Evolutionary conservation across 108 stramenopile species (phyloP).

Genomic region (Pelagomonas calceolata): DNA sequence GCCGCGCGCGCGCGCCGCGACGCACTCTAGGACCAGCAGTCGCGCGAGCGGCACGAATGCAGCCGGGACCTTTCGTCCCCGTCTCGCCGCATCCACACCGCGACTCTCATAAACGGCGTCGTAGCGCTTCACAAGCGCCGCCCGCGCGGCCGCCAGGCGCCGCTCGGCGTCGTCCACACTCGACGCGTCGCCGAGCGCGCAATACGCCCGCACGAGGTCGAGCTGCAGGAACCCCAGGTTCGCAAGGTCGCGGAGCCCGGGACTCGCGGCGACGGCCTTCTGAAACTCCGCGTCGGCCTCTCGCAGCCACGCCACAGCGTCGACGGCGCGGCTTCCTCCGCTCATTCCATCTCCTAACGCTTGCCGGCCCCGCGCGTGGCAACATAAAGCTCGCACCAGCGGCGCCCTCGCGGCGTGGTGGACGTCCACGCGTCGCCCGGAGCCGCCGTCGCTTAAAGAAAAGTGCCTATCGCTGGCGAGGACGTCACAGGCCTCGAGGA

Average conservation of each 20-base stretch:
- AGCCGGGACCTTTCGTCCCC: neutral
- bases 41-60: neutral
- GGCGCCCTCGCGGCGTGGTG: neutral
- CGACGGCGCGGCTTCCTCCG: neutral
- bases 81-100: neutral
- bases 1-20: neutral
- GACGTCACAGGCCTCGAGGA: too few species aligned
- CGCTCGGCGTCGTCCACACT: neutral
- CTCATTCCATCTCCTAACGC: too few species aligned
- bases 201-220: neutral
- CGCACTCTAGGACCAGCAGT: neutral
- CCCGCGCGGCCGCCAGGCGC: neutral
- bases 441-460: neutral
- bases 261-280: neutral
- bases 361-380: neutral
- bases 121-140: neutral
- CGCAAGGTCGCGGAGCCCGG: neutral
- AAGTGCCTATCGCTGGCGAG: neutral
- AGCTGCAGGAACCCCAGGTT: neutral
- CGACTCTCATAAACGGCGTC: neutral
- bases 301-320: neutral
- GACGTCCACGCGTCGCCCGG: neutral
- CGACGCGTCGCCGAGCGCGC: neutral
- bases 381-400: neutral
- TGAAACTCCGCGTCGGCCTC: neutral